Evolutionary conservation across 805 yeast genomes (phyloP), one percentile per base, ranked within the genome.

Genomic region (Candida silvicultrix): DNA sequence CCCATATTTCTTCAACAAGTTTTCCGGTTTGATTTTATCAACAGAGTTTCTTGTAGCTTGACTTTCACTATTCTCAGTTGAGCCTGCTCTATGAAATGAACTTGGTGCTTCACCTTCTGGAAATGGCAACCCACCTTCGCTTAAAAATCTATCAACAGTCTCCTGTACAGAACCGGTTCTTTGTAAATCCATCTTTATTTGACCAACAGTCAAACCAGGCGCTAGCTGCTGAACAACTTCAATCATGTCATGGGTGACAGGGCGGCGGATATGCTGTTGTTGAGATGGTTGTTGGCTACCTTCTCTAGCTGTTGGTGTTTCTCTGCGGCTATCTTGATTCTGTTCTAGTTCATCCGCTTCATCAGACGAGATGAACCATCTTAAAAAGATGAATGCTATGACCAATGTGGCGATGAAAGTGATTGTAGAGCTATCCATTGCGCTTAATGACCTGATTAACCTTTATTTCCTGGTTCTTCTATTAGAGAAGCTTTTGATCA

Each of bases 201-300:
- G 95, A 8, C 77, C 85, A 4, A 66, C 74, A 1, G 85, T 71
- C 29, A 87, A 67, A 19, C 71, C 70, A 4, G 97, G 97, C 0
- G 89, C 96, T 45, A 92, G 71, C 38, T 89, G 80, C 54, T 81
- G 85, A 2, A 92, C 97, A 0, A 86, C 82, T 51, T 85, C 94
- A 39, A 92, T 73, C 98, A 92, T 92, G 47, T 77, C 78, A 5
- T 69, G 70, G 3, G 83, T 80, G 20, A 84, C 81, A 14, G 62
- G 67, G 47, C 86, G 74, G 41, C 74, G 68, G 40, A 47, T 45
- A 39, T 51, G 53, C 31, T 44, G 38, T 46, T 35, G 50, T 46
- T 41, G 40, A 21, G 45, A 42, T 40, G 22, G 42, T 32, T 31
- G 40, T 29, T 32, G 42, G 8, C 40, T 31, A 23, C 38, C 43